Base-by-base conservation (phyloP, 2,329 filamentous ascomycete species). In the Ophiocordyceps polyrhachis-furcata region DNA sequence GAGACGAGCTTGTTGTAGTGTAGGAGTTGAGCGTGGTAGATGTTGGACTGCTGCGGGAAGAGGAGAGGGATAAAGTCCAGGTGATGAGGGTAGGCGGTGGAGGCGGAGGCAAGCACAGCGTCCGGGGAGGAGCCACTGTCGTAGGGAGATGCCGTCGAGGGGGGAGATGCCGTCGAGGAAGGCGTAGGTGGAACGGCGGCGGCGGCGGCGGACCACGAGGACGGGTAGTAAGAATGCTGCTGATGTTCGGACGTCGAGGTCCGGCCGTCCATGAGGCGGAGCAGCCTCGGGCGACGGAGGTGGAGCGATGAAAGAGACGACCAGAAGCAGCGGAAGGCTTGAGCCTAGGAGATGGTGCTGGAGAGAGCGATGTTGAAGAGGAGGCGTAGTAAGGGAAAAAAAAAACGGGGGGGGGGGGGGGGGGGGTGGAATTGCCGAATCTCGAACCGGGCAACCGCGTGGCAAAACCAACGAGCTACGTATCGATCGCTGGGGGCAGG, bases 1-100 rank as follows among this genome's bases (percentile, higher is more conserved):
- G 74, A 73, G 51, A 80, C 69, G 56, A 80, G 73, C 55, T 71
- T 73, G 59, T 79, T 80, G 66, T 80, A 80, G 52, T 78, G 70
- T 44, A 74, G 67, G 46, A 81, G 69, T 59, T 77, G 74, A 45
- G 72, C 73, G 55, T 79, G 72, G 59, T 76, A 75, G 50, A 73
- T 63, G 40, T 68, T 73, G 31, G 70, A 64, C 50, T 78, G 73
- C 49, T 76, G 74, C 15, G 73, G 73, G 47, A 76, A 65, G 52
- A 76, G 62, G 49, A 75, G 67, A 32, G 74, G 74, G 25, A 74
- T 62, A 47, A 75, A 63, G 50, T 76, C 71, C 53, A 75, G 53
- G 48, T 67, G 65, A 49, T 65, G 57, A 43, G 67, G 59, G 45
- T 61, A 58, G 41, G 60, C 59, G 40, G 58, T 45, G 46, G 53